A percentile compares a stretch with the other conserved stretches of the same genome.
phyloP scores from a whole-genome alignment of 768 basidiomycete species.

The Leccinum rimulosum region DNA sequence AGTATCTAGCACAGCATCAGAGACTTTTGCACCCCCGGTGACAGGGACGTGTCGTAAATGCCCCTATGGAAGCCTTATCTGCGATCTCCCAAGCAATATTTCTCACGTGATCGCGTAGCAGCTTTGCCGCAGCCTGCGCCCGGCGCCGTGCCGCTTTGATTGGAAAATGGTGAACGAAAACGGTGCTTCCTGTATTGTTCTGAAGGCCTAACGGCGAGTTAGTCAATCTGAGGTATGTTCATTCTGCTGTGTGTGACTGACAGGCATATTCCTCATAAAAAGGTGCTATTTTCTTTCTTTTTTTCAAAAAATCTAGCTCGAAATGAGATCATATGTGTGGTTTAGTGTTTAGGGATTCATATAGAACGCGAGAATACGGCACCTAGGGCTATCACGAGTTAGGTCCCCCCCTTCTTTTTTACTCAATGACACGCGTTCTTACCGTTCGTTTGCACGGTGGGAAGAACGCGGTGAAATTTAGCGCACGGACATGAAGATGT shows the following conservation, averaged over 20 bases:
- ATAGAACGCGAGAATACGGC: conserved; percentile 7
- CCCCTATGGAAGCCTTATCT: conserved; percentile 2
- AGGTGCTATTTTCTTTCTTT: conserved; percentile 2
- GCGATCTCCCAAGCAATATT: neutral
- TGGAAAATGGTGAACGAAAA: conserved; percentile 3
- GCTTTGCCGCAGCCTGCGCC: neutral
- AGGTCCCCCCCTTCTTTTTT: neutral
- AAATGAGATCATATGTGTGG: conserved; percentile 12
- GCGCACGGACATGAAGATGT: neutral
- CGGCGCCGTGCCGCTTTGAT: neutral
- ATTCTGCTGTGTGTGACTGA: neutral
- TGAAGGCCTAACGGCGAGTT: neutral
- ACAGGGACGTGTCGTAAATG: conserved; percentile 19
- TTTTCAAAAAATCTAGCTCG: neutral
- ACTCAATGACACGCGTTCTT: neutral
- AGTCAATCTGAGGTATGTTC: neutral
- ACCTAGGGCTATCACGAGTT: conserved; percentile 4
- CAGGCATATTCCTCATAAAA: conserved; percentile 13
- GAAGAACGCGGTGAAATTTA: conserved; percentile 1
- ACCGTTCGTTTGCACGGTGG: neutral
- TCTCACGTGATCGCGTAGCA: neutral
- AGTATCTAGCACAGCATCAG: conserved; percentile 22
- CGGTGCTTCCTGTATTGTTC: neutral
- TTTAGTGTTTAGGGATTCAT: conserved; percentile 9
- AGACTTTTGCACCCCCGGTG: conserved; percentile 19